Evolutionary conservation across 78 protist genomes (phyloP).

Genomic region (Mantamonas sphyraenae): DNA sequence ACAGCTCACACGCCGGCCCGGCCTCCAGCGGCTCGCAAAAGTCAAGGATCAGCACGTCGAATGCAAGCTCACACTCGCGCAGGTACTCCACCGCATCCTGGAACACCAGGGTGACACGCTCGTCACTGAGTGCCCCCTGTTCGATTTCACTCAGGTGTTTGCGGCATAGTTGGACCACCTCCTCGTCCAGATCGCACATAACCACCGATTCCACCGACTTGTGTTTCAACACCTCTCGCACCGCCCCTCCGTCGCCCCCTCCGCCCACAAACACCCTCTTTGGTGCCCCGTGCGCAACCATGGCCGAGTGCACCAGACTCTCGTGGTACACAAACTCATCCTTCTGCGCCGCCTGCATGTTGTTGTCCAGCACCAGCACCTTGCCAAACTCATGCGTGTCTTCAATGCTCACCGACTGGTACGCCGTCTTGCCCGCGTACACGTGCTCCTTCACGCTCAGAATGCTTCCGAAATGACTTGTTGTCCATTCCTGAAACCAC

Average conservation of each 20-base stretch:
- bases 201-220: conserved; percentile 15
- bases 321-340: conserved; percentile 45
- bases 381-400: too few species aligned
- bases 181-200: conserved; percentile 34
- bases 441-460: too few species aligned
- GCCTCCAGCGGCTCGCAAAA: conserved; percentile 37
- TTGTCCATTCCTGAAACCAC: too few species aligned
- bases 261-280: conserved; percentile 37
- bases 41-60: conserved; percentile 41
- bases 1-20: conserved; percentile 34
- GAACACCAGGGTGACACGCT: conserved; percentile 18
- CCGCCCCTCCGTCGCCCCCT: conserved; percentile 41
- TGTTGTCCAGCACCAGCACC: conserved; percentile 15
- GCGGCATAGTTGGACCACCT: conserved; percentile 19
- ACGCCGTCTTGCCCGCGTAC: too few species aligned
- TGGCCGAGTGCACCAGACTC: conserved; percentile 31
- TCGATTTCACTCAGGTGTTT: conserved; percentile 21
- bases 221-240: conserved; percentile 29
- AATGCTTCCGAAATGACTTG: too few species aligned
- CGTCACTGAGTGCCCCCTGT: neutral
- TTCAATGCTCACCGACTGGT: too few species aligned
- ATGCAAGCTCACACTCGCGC: neutral
- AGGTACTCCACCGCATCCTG: conserved; percentile 20
- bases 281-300: conserved; percentile 28
- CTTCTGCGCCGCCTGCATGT: conserved; percentile 6